These are phyloP conservation scores for Phytophthora pinifolia DNA, from an alignment of 352 stramenopile genomes.

Conservation along the genomic window DNA sequence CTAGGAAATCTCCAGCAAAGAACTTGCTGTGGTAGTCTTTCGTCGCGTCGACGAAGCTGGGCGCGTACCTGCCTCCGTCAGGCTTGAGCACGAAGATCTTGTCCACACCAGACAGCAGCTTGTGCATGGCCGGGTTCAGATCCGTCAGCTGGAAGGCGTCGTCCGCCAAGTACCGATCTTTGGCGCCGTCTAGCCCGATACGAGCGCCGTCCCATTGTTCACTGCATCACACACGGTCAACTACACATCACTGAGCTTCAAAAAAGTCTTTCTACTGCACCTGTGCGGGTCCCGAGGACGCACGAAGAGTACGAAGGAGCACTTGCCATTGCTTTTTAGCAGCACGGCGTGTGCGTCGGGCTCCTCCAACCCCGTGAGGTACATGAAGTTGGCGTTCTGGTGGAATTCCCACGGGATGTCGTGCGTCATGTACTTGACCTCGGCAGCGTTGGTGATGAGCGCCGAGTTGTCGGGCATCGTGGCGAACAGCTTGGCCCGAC, in stretches of 20 bases:
- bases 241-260: not conserved
- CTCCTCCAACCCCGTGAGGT: constrained; percentile 82
- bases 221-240: constrained; percentile 23
- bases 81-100: constrained; percentile 73
- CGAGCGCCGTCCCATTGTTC: constrained; percentile 85
- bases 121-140: constrained; percentile 48
- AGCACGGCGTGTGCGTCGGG: constrained; percentile 76
- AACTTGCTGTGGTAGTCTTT: constrained; percentile 69
- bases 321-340: constrained; percentile 63
- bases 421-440: constrained; percentile 87
- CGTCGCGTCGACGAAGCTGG: constrained; percentile 59
- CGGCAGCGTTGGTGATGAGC: constrained; percentile 66
- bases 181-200: constrained; percentile 60
- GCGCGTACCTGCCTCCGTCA: constrained; percentile 54
- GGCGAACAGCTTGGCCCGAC: constrained; percentile 61
- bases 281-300: constrained; percentile 70
- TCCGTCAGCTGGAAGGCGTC: constrained; percentile 68
- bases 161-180: constrained; percentile 61
- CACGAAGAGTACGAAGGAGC: constrained; percentile 75
- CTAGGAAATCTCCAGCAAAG: constrained; percentile 66
- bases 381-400: constrained; percentile 86
- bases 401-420: constrained; percentile 88
- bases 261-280: constrained; percentile 17
- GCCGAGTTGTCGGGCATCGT: constrained; percentile 70
- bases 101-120: constrained; percentile 56